Percentiles rank a stretch among this genome's conserved stretches.
Conservation (phyloP, 148 eudicot genomes). For the Silene uniflora region DNA sequence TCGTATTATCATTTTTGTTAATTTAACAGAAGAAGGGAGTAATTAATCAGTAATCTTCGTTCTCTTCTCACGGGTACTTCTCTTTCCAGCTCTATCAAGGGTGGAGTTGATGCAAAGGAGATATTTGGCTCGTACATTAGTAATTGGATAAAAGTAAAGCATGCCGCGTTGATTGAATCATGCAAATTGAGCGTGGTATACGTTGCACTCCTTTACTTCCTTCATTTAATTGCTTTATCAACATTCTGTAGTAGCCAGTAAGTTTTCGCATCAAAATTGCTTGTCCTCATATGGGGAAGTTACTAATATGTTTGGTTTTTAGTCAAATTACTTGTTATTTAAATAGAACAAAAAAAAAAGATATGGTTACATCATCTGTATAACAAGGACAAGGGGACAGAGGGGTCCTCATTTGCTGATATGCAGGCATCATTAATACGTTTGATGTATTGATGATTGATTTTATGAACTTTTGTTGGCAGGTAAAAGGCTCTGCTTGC, state of each 20-base stretch:
- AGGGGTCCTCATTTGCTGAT: no score
- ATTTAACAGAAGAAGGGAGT: no score
- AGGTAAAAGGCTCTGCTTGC: slow-evolving; percentile 28
- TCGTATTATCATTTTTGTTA: no score
- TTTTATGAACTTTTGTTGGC: slow-evolving; percentile 12
- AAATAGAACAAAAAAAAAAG: no score
- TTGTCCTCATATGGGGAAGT: no score
- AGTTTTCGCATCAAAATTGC: no score
- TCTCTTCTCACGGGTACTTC: background rate
- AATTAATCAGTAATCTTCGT: background rate
- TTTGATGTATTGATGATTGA: background rate
- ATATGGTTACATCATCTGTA: no score
- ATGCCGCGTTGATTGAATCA: slow-evolving; percentile 31
- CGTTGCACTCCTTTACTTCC: background rate
- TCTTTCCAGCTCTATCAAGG: slow-evolving; percentile 31
- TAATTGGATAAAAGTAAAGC: slow-evolving; percentile 41
- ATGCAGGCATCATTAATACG: background rate
- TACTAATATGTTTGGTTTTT: background rate
- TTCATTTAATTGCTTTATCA: background rate
- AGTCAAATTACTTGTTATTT: background rate
- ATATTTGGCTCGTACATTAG: slow-evolving; percentile 32
- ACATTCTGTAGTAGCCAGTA: no score
- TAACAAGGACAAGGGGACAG: no score
- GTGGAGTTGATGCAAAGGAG: slow-evolving; percentile 35
- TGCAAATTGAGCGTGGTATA: slow-evolving; percentile 31